A percentile compares a stretch with the other conserved stretches of the same genome.
Conservation (phyloP, 208 protist species). For the Crithidia thermophila region DNA sequence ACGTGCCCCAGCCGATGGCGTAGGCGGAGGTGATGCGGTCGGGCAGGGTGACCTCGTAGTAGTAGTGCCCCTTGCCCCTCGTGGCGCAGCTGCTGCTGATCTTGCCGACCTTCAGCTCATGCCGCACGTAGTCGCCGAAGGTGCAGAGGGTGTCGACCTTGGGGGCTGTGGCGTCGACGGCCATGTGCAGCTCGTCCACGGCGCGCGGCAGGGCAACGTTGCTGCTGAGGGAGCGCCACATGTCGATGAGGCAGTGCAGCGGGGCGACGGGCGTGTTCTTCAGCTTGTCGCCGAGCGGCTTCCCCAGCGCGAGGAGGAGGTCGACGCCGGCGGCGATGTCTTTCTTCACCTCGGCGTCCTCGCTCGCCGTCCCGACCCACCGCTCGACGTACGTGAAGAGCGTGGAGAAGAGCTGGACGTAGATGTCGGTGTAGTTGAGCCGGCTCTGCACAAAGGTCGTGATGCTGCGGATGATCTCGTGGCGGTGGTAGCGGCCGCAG, state of each 20-base stretch:
- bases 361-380: conserved; percentile 35
- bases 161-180: conserved; percentile 10
- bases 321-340: conserved; percentile 85
- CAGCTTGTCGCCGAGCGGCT: conserved; percentile 39
- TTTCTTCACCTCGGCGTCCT: conserved; percentile 50
- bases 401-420: conserved; percentile 68
- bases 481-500: conserved; percentile 68
- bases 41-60: conserved; percentile 87
- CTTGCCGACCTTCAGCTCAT: conserved; percentile 87
- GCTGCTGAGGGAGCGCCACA: conserved; percentile 60
- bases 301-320: conserved; percentile 60
- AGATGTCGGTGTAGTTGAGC: conserved; percentile 30
- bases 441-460: conserved; percentile 59
- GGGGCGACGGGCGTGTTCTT: conserved; percentile 67
- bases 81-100: conserved; percentile 66
- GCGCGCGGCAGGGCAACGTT: conserved; percentile 56
- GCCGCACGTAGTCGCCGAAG: conserved; percentile 79
- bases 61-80: conserved; percentile 56
- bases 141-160: conserved; percentile 59
- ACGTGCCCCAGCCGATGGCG: conserved; percentile 89
- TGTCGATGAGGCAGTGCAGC: conserved; percentile 83
- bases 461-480: conserved; percentile 70
- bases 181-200: conserved; percentile 57
- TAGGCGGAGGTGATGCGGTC: conserved; percentile 72
- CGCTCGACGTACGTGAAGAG: conserved; percentile 78